Evolutionary conservation across 139 green algal genomes (phyloP).

Genomic region (Asterochloris erici): DNA sequence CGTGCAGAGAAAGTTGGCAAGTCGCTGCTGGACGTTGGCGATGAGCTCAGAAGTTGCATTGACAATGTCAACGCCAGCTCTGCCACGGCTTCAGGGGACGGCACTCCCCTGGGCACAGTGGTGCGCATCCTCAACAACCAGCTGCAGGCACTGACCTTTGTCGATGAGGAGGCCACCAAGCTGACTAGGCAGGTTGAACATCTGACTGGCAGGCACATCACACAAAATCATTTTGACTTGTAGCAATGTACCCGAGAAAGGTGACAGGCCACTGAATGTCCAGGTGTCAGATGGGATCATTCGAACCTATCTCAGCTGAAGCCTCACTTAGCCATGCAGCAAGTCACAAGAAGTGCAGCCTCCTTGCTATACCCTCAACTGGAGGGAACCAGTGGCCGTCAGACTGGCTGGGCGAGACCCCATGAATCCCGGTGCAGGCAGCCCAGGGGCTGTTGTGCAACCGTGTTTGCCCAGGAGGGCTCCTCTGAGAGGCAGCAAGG

Average conservation of each 20-base stretch:
- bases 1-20: slow-evolving; percentile 38
- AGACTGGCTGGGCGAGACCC: too few species aligned
- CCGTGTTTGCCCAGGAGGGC: too few species aligned
- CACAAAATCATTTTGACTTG: neutral
- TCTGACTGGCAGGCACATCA: neutral
- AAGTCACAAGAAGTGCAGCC: too few species aligned
- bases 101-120: slow-evolving; percentile 64
- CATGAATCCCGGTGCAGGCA: too few species aligned
- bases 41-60: slow-evolving; percentile 51
- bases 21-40: slow-evolving; percentile 44
- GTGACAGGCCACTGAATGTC: too few species aligned
- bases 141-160: slow-evolving; percentile 69
- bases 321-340: too few species aligned
- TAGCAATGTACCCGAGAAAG: neutral
- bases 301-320: too few species aligned
- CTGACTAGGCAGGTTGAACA: slow-evolving; percentile 8
- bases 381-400: too few species aligned
- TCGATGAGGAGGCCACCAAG: slow-evolving; percentile 31
- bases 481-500: too few species aligned
- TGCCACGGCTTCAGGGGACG: slow-evolving; percentile 49
- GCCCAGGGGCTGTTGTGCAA: too few species aligned
- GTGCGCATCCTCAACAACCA: slow-evolving; percentile 90
- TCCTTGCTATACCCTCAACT: too few species aligned
- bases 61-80: slow-evolving; percentile 46
- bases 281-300: too few species aligned